Evolutionary conservation across 148 eudicot species (phyloP), one percentile per base, ranked within the genome.

Genomic region (Rhododendron mucronatum): DNA sequence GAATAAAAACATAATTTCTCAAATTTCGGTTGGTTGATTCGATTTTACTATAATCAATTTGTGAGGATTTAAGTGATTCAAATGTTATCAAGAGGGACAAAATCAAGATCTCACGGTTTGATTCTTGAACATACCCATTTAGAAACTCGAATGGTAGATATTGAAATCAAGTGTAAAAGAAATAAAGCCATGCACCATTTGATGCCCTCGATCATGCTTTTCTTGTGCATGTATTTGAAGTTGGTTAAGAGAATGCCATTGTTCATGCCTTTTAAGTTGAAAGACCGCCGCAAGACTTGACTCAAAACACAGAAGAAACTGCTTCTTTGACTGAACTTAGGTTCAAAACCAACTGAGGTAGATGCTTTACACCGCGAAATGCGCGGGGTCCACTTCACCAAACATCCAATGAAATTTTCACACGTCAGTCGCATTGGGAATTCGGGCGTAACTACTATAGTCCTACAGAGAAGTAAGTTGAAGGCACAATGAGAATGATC

Each of bases 401-500:
- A 33, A 10, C 80, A 18, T 20, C 48, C 80, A 76, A 41, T 20
- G 14, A 41, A 51, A 41, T 7, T 9, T 39, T 41, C 26, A 41
- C 48, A 21, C 48, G 26, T 44, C 80, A n/a, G 35, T 47, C 1
- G 5, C 0, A 0, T 69, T 28, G 15, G 37, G 2, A 65, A 65
- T 65, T 65, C 1, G 28, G 75, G 75, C 20, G 0, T 69, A 69
- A 30, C 75, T 69, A 12, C 75, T 69, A 26, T 1, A 28, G 7
- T 28, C 75, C 18, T 30, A 13, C 16, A 26, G 75, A 28, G 75
- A 30, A 69, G 14, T 30, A 67, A 28, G 39, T 30, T 30, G 39
- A 83, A 8, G 83, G 87, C 59, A 83, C 77, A 8, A 80, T 71
- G 2, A 2, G 85, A 73, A 86, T 88, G 90, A 86, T 35, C 9